phyloP scores from a whole-genome alignment of 257 asterid genomes.

The Capsicum rhomboideum region DNA sequence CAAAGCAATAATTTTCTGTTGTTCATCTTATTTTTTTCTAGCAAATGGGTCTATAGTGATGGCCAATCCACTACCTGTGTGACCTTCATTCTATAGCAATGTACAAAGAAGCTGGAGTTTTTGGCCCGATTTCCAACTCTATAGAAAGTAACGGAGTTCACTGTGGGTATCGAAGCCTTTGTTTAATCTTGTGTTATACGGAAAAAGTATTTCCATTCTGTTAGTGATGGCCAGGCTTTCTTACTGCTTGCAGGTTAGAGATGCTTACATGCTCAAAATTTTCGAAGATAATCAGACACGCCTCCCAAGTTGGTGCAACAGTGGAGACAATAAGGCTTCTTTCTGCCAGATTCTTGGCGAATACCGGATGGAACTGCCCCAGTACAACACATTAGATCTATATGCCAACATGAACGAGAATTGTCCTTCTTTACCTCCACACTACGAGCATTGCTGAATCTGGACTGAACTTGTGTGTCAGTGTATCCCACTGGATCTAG shows the following conservation, averaged over 20 bases:
- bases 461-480: not conserved
- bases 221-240: not conserved
- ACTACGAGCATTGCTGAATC: conserved; percentile 57
- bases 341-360: conserved; percentile 96
- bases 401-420: conserved; percentile 88
- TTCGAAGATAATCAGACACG: conserved; percentile 67
- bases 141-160: conserved; percentile 95
- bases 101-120: conserved; percentile 95
- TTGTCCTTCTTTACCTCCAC: conserved; percentile 89
- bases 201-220: not conserved
- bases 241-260: conserved; percentile 56
- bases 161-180: conserved; percentile 42
- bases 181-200: not conserved
- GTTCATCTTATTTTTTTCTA: too few relatives aligned
- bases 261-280: conserved; percentile 90
- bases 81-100: conserved; percentile 85
- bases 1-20: too few relatives aligned
- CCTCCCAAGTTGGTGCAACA: conserved; percentile 85
- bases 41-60: conserved; percentile 97
- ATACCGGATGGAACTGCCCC: conserved; percentile 83
- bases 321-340: conserved; percentile 42
- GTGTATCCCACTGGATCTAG: not conserved
- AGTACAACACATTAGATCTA: conserved; percentile 70
- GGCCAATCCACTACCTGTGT: conserved; percentile 97
- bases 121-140: conserved; percentile 64